Evolutionary conservation across 108 stramenopile species (phyloP), one percentile per base, ranked within the genome.

Genomic region (Nitzschia sp.): DNA sequence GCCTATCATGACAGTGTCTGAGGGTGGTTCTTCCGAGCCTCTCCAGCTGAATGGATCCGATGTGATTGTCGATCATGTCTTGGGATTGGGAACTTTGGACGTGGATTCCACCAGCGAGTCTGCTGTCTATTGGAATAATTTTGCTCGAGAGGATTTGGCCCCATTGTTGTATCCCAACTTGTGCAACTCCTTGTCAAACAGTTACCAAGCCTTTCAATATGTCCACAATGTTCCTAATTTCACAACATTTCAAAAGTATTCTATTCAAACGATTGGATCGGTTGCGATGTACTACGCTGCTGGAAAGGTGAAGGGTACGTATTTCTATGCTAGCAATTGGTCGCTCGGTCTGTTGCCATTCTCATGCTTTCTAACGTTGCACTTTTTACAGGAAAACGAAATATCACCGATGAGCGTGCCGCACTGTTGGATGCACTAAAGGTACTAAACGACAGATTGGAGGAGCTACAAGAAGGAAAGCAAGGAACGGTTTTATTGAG

Each of bases 231-330:
- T 80, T 2, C 70, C 75, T 42, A 51, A 70, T 8, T 95, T 92
- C 67, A 75, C 80, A 1, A 24, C 60, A n/a, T 14, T 81, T 6
- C 83, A 91, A 82, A 80, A 80, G 53, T 42, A 85, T 25, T 43
- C 74, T 14, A 89, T 93, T 71, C 86, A 78, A 48, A 66, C 11
- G 14, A 34, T 90, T 54, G 96, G 96, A 19, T 81, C 90, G 1
- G 37, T 89, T 39, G 92, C 90, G 43, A 97, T 97, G 96, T 93
- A 89, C 63, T 65, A 90, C 55, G 92, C 93, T 46, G 91, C 91
- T n/a, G 89, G 86, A 24, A 87, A 84, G 55, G 77, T 95, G 26
- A 93, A 91, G 54, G 63, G 80, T 77, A 82, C 84, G 90, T 90
- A 61, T 29, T 11, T 19, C 29, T 34, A 5, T 66, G n/a, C 11